Conservation (phyloP, 192 early-diverging fungal species). For the Rhizoclosmatium globosum region DNA sequence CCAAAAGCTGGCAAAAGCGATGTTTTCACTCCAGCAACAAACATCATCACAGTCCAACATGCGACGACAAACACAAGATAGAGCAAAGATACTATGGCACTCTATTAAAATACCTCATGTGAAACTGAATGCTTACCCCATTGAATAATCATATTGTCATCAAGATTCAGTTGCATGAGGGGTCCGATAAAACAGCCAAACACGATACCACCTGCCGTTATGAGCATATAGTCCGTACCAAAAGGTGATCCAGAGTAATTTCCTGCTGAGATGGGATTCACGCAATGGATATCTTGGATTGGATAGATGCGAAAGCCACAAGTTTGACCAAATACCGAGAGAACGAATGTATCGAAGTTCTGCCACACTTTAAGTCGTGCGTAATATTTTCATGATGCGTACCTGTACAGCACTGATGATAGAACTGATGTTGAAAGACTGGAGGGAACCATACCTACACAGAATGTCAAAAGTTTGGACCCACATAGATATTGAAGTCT, state of each 20-base stretch:
- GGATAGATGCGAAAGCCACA: constrained; percentile 74
- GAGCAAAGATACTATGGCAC: constrained; percentile 57
- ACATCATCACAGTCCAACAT: constrained; percentile 67
- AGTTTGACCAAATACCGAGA: constrained; percentile 66
- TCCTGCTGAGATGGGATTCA: constrained; percentile 34
- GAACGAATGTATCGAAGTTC: constrained; percentile 72
- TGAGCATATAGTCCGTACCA: constrained; percentile 63
- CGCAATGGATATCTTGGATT: constrained; percentile 62
- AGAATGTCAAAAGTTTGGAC: not conserved
- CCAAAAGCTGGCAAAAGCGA: constrained; percentile 63
- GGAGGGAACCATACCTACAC: constrained; percentile 61
- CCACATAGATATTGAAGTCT: not conserved
- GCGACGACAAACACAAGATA: constrained; percentile 60
- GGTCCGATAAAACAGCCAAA: constrained; percentile 62
- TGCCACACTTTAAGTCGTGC: not conserved
- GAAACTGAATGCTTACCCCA: constrained; percentile 36
- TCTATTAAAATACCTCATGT: not conserved
- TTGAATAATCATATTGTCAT: constrained; percentile 77
- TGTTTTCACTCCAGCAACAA: constrained; percentile 55
- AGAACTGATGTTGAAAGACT: constrained; percentile 75
- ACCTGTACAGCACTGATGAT: constrained; percentile 76
- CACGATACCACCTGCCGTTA: constrained; percentile 69
- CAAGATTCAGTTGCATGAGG: constrained; percentile 65
- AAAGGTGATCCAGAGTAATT: constrained; percentile 61
- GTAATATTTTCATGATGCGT: not conserved